Percentiles rank a stretch among this genome's conserved stretches.
phyloP scores from a whole-genome alignment of 345 rosid species.

The Linum usitatissimum region DNA sequence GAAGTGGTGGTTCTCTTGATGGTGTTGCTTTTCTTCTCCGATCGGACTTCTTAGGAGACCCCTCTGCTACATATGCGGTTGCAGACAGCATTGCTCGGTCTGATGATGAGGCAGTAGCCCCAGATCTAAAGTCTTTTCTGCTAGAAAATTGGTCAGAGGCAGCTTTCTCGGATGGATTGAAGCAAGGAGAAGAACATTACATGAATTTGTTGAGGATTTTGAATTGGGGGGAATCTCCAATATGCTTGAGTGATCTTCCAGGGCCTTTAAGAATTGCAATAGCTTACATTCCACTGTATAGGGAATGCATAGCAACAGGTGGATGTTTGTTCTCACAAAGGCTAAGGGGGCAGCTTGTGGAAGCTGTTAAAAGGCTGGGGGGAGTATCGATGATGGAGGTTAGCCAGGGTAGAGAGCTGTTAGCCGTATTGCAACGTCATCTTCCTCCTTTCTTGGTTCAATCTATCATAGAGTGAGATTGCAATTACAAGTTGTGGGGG shows the following conservation, averaged over 20 bases:
- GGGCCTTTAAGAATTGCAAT: conserved; percentile 68
- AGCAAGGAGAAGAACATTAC: conserved; percentile 58
- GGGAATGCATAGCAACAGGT: conserved; percentile 55
- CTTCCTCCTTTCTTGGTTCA: conserved; percentile 70
- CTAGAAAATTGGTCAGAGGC: conserved; percentile 84
- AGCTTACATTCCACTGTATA: conserved; percentile 70
- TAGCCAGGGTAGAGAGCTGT: conserved; percentile 42
- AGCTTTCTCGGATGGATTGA: conserved; percentile 63
- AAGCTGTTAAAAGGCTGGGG: conserved; percentile 65
- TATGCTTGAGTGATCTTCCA: conserved; percentile 62
- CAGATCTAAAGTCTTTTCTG: conserved; percentile 60
- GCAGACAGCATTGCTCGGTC: conserved; percentile 88
- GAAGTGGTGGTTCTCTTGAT: conserved; percentile 79
- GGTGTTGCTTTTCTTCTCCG: conserved; percentile 88
- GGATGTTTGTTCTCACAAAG: conserved; percentile 61
- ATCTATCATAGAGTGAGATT: conserved; percentile 15
- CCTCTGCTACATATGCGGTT: conserved; percentile 67
- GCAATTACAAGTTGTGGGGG: background rate
- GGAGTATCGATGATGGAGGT: conserved; percentile 39
- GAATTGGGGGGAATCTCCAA: conserved; percentile 61
- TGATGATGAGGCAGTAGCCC: conserved; percentile 64
- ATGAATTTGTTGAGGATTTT: conserved; percentile 57
- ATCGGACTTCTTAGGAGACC: conserved; percentile 78
- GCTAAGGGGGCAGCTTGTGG: conserved; percentile 76
- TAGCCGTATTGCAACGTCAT: conserved; percentile 62